Base-by-base conservation (phyloP, 305 asterid species). In the Fraxinus xanthoxyloides region DNA sequence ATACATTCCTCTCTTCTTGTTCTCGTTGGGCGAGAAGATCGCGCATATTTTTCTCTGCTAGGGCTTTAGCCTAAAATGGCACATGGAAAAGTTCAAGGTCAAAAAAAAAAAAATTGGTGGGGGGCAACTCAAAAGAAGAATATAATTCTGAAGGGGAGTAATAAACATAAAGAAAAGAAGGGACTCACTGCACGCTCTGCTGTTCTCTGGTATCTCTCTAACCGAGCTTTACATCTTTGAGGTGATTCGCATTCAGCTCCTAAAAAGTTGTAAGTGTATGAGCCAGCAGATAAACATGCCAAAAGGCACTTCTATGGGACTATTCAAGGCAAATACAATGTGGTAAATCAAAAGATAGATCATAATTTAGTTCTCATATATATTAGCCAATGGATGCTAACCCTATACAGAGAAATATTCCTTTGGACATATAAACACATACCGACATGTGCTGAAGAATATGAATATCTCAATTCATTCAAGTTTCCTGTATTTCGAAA, bases 1-100 rank as follows among this genome's bases (percentile, higher is more conserved):
- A n/a, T 89, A 95, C 99, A 87, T 85, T 91, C 82, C 93, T 92
- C 91, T 95, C 98, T 80, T 90, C 97, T 85, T 90, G 92, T 87
- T 95, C 99, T 85, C 91, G 91, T 86, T 93, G 95, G 36, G 91
- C 97, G 80, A 93, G 92, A 88, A 91, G 94, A 86, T 94, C 99
- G 54, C 98, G 97, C 93, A 83, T 92, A 87, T 93, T 96, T 87
- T 96, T 96, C 95, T 94, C 99, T 23, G 97, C 98, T 75, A 96
- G 87, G 79, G 99, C 99, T 86, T 92, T 93, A 73, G 93, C 98
- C 98, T 95, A 91, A 89, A 83, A 95, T 56, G 81, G 79, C 78
- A 82, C 75, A 85, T 83, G 59, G 59, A 79, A 70, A 77, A 72
- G 35, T 38, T 77, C 73, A 7, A 79, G 51, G 79, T 70, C 75